Base-by-base conservation (phyloP, 208 protist genomes). In the Wallacemonas collosoma region DNA sequence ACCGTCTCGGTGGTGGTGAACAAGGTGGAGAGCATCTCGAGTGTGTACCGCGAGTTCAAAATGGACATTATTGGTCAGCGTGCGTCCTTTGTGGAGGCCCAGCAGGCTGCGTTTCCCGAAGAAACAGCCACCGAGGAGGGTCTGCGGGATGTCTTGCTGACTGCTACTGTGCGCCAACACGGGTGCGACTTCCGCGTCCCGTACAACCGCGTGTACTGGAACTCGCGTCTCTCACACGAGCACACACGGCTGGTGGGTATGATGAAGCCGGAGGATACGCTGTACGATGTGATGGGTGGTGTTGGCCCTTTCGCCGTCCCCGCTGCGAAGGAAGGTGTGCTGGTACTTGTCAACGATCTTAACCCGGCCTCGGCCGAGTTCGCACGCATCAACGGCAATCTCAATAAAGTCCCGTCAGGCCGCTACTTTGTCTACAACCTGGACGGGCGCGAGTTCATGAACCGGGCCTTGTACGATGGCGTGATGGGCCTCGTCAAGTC, bases 131-230 rank as follows among this genome's bases (percentile, higher is more conserved):
- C 57, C 6, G 55, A 73, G 8, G 80, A 83, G 61, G 74, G 62
- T 17, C 58, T 68, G 8, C 35, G 79, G 11, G 79, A 90, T 62
- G 69, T 72, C 26, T 62, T 92, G 58, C 76, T 95, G 36, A 81
- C 81, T 15, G 89, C 86, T 2, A 85, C 81, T 15, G 86, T 98
- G 67, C 93, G 93, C 47, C 98, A 99, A 75, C 93, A 97, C 79
- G 95, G 90, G 11, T 98, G 90, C 75, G 66, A 64, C 65, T 99
- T 99, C 72, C 79, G 77, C 51, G 97, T 99, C 43, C 97, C 99
- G 66, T 99, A 98, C 85, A 89, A 94, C 64, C 86, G 96, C 60
- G 98, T 99, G 17, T 99, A 99, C 82, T 99, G 98, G 98, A 99
- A 99, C 88, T 98, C 90, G 61, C 86, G 98, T 15, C 88, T 99